Evolutionary conservation across 2,329 filamentous ascomycete genomes (phyloP), one percentile per base, ranked within the genome.

Genomic region (Whalleya microplaca): DNA sequence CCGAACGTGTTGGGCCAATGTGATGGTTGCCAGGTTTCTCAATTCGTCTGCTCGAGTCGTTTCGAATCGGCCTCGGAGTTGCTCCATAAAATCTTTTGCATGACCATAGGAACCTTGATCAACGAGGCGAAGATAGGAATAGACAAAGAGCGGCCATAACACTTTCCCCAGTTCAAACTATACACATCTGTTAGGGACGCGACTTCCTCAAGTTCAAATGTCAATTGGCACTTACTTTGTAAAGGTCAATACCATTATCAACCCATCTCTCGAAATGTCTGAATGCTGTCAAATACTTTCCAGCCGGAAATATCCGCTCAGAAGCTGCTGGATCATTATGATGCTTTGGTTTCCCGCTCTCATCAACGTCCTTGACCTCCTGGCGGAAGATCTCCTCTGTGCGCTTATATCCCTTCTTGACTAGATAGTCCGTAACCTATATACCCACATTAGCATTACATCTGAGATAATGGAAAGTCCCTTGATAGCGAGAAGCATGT

Each of bases 331-430:
- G 89, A 59, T 92, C 89, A 18, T 85, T 84, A 50, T 80, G 78
- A 14, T 76, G 74, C 46, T 94, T 83, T 1, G 92, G 91, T 56
- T 89, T 85, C 8, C 92, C 93, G 71, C 92, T 91, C 20, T 88
- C 83, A 54, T 94, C 91, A 42, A 95, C 82, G 65, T 92, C 87
- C 21, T 90, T 87, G 1, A 93, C 96, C 74, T 99, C 95, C 73
- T 92, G 89, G 43, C 95, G 86, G 51, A 99, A 90, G 71, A 95
- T 91, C 19, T 94, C 91, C 74, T 99, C 95, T 0, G 95, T 98
- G 21, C 90, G 84, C 51, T 88, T 92, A 74, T 97, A 99, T 0
- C 95, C 95, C 64, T 97, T 93, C 73, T 99, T 99, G 2, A 92
- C 85, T 1, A 99, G 81, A 73, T 99, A 99, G 67, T 99, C 95